A percentile compares a stretch with the other conserved stretches of the same genome.
These are phyloP conservation scores for Amphichorda felina DNA, from an alignment of 2,329 filamentous ascomycete genomes.

Conservation along the genomic window DNA sequence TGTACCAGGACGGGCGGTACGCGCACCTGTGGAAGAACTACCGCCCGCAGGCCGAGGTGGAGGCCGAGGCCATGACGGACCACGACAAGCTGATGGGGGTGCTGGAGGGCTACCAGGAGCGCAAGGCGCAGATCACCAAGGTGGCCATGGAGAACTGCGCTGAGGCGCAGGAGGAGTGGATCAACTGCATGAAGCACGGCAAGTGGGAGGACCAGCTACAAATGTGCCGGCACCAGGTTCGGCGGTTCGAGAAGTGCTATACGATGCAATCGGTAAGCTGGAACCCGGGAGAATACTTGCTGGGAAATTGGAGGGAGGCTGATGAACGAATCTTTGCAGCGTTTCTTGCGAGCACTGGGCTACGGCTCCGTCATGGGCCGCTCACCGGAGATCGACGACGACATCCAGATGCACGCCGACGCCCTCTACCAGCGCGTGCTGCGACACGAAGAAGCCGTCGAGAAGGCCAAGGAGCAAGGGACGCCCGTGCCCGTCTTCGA, in stretches of 20 bases:
- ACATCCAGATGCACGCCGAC: constrained; percentile 94
- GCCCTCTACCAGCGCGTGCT: constrained; percentile 80
- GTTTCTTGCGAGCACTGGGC: constrained; percentile 82
- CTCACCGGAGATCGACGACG: constrained; percentile 60
- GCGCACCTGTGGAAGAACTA: constrained; percentile 93
- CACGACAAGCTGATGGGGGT: constrained; percentile 73
- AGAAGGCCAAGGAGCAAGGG: constrained; percentile 53
- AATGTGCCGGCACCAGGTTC: constrained; percentile 70
- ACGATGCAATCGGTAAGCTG: constrained; percentile 64
- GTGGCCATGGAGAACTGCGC: constrained; percentile 92
- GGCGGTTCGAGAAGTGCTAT: constrained; percentile 75
- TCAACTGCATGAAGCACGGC: constrained; percentile 69
- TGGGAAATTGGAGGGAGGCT: not conserved
- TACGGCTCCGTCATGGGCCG: constrained; percentile 63
- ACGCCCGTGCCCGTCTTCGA: constrained; percentile 47
- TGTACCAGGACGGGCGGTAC: constrained; percentile 50
- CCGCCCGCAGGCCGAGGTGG: constrained; percentile 57
- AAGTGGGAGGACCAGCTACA: constrained; percentile 56
- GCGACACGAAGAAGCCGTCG: constrained; percentile 64
- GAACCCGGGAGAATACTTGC: too few species aligned
- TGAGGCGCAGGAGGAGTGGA: constrained; percentile 71
- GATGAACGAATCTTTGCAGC: constrained; percentile 27
- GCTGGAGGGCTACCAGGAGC: constrained; percentile 72
- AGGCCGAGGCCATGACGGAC: constrained; percentile 58
- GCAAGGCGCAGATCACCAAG: constrained; percentile 63